Evolutionary conservation across 202 grass and related monocot genomes (phyloP), one percentile per base, ranked within the genome.

Genomic region (Zizania palustris): DNA sequence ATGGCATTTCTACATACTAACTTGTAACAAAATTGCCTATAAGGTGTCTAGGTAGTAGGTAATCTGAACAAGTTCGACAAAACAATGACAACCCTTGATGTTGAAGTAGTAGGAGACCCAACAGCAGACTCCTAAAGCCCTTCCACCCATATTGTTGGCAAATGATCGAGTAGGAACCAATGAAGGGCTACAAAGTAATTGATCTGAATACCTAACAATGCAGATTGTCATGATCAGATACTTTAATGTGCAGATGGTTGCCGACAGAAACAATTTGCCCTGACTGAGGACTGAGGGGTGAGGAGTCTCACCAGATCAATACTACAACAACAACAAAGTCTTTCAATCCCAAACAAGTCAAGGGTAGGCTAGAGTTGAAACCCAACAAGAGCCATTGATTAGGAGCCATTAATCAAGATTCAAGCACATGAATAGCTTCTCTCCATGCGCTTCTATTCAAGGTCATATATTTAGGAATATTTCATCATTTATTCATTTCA

Each of bases 1-100:
- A 83, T 76, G 34, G 21, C 44, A 15, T 65, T 38, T 55, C 63
- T 77, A 61, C 20, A 62, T 63, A 15, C 1, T 63, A 70, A 65
- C 20, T 44, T 34, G 5, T 46, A 71, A 56, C 22, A 78, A 78
- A 82, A 81, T 60, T 44, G 62, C 61, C 60, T 28, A 12, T 73
- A 43, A 42, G 41, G 50, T 18, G 55, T 46, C 53, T 11, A 16
- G 1, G 49, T 63, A 67, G 63, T 11, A 16, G 1, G 49, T 63
- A 67, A 70, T 50, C 35, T 11, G 44, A 55, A 21, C 14, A 75
- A 56, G 6, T 36, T 19, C 42, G 14, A 57, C 48, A 58, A 69
- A 75, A 76, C 13, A 65, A 34, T 57, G 14, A 19, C 15, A 53
- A 66, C 49, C 33, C 5, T 16, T 75, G 13, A 59, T 78, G 42